Evolutionary conservation across 1,284 basidiomycete genomes (phyloP).

Genomic region (Ceratobasidium theobromae): DNA sequence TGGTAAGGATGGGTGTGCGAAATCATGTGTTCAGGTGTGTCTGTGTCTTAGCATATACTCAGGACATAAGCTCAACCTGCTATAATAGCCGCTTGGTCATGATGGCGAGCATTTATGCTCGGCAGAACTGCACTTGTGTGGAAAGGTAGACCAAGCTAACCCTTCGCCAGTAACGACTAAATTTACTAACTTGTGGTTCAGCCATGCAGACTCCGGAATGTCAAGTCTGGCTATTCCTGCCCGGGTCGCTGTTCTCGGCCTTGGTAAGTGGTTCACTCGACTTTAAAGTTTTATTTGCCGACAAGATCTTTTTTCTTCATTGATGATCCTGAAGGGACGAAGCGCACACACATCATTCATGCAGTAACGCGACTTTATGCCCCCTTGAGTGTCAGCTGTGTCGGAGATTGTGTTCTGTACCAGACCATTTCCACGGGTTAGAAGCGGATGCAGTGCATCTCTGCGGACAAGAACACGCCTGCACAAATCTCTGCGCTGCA

Average conservation of each 20-base stretch:
- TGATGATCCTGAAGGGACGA: slow-evolving; percentile 55
- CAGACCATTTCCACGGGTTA: slow-evolving; percentile 57
- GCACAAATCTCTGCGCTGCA: slow-evolving; percentile 43
- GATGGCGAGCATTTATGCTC: slow-evolving; percentile 57
- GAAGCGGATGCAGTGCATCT: slow-evolving; percentile 50
- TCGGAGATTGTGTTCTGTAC: slow-evolving; percentile 52
- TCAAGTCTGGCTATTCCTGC: slow-evolving; percentile 46
- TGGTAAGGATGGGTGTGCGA: slow-evolving; percentile 3
- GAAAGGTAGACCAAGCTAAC: slow-evolving; percentile 46
- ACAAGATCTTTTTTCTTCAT: slow-evolving; percentile 52
- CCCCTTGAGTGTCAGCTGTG: slow-evolving; percentile 57
- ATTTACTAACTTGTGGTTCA: slow-evolving; percentile 38
- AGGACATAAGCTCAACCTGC: background rate
- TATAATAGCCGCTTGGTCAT: slow-evolving; percentile 50
- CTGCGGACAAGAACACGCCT: slow-evolving; percentile 53
- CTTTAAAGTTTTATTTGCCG: slow-evolving; percentile 50
- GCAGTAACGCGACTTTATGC: slow-evolving; percentile 46
- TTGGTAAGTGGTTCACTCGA: slow-evolving; percentile 44
- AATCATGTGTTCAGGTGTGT: slow-evolving; percentile 5
- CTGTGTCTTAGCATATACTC: background rate
- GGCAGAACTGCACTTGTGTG: slow-evolving; percentile 55
- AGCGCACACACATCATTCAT: background rate
- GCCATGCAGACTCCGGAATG: slow-evolving; percentile 50
- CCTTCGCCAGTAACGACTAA: background rate
- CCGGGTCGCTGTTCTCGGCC: slow-evolving; percentile 48